Evolutionary conservation across 1,139 yeast species (phyloP).

Genomic region (Arxiozyma telluris): DNA sequence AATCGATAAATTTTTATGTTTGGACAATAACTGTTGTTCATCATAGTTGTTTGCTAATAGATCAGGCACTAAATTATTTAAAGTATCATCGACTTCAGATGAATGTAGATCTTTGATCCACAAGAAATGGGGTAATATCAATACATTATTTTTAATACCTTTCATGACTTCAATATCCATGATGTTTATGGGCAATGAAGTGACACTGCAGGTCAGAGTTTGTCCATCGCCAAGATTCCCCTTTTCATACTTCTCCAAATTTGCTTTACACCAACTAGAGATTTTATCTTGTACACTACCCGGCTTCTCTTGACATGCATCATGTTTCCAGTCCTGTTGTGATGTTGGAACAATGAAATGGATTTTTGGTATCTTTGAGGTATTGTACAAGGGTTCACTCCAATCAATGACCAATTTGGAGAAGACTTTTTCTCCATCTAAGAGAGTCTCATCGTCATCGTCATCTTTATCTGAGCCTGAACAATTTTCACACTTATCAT

Average conservation of each 20-base stretch:
- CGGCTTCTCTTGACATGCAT: slow-evolving; percentile 47
- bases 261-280: slow-evolving; percentile 38
- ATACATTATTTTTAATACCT: slow-evolving; percentile 45
- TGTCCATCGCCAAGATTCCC: slow-evolving; percentile 25
- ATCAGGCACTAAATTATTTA: slow-evolving; percentile 40
- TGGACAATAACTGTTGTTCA: slow-evolving; percentile 12
- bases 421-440: slow-evolving; percentile 17
- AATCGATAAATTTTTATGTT: slow-evolving; percentile 28
- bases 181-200: slow-evolving; percentile 41
- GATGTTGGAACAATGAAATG: slow-evolving; percentile 81
- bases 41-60: slow-evolving; percentile 28
- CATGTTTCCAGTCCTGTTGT: slow-evolving; percentile 74
- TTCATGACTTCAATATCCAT: slow-evolving; percentile 36
- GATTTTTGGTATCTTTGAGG: slow-evolving; percentile 57
- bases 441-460: slow-evolving; percentile 13
- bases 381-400: slow-evolving; percentile 53
- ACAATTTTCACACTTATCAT: slow-evolving; percentile 10
- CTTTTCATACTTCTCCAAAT: slow-evolving; percentile 15
- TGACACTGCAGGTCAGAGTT: slow-evolving; percentile 43
- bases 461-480: slow-evolving; percentile 10
- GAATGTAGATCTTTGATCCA: slow-evolving; percentile 50
- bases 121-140: slow-evolving; percentile 72
- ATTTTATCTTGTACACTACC: slow-evolving; percentile 47
- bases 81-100: slow-evolving; percentile 38
- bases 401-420: slow-evolving; percentile 41